Conservation (phyloP, 106 monocot genomes). For the Amphibolis antarctica region DNA sequence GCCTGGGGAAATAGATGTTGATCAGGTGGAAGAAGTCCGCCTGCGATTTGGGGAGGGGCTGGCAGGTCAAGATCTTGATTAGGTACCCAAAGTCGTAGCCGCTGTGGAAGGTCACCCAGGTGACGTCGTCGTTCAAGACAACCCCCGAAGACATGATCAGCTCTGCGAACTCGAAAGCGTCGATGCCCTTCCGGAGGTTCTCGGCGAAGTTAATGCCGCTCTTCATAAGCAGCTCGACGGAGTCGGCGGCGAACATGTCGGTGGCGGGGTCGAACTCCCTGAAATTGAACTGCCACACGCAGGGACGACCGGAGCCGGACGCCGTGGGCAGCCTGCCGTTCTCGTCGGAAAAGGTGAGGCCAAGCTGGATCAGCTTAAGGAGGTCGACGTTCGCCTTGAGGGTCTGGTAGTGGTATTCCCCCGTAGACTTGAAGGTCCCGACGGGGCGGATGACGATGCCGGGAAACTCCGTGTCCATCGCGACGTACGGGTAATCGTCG, state of each 20-base stretch:
- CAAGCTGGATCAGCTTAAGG: slow-evolving; percentile 47
- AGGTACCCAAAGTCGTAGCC: slow-evolving; percentile 60
- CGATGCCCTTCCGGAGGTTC: slow-evolving; percentile 29
- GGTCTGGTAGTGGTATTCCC: slow-evolving; percentile 35
- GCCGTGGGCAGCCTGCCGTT: slow-evolving; percentile 25
- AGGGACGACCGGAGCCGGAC: slow-evolving; percentile 16
- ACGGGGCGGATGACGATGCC: slow-evolving; percentile 37
- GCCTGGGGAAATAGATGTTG: slow-evolving; percentile 28
- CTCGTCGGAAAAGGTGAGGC: slow-evolving; percentile 41
- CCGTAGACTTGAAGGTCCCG: slow-evolving; percentile 14
- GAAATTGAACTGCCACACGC: slow-evolving; percentile 73
- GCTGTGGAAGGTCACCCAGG: slow-evolving; percentile 60
- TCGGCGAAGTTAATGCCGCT: slow-evolving; percentile 44
- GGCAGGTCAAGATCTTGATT: slow-evolving; percentile 44
- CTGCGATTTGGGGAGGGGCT: slow-evolving; percentile 32
- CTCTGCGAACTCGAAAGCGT: slow-evolving; percentile 38
- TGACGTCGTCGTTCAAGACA: slow-evolving; percentile 42
- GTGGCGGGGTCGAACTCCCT: slow-evolving; percentile 12
- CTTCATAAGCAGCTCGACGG: slow-evolving; percentile 48
- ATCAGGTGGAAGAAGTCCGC: slow-evolving; percentile 37
- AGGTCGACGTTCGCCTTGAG: slow-evolving; percentile 47
- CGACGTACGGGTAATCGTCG: slow-evolving; percentile 35
- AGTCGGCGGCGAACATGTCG: slow-evolving; percentile 37
- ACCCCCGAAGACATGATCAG: slow-evolving; percentile 64
- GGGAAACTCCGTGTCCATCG: slow-evolving; percentile 25